Base-by-base conservation (phyloP, 768 basidiomycete genomes). In the Xerocomellus chrysenteron region DNA sequence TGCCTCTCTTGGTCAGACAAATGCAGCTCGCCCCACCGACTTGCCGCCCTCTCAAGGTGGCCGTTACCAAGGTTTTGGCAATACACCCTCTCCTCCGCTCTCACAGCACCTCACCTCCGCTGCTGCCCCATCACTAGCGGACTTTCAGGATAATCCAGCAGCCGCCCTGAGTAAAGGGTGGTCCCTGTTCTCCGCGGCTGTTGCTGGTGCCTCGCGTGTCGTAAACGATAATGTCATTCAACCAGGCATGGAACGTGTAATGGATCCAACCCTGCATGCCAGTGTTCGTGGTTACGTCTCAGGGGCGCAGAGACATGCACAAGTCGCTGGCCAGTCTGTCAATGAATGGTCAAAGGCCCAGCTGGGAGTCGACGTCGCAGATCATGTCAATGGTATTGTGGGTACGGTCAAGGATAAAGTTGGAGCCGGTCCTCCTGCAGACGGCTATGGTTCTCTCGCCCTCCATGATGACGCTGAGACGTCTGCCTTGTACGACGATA, bases 1-100 rank as follows among this genome's bases (percentile, higher is more conserved):
- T 69, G 78, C 92, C n/a, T 74, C 74, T 39, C 81, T 98, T 50
- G 96, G 96, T 2, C 81, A 82, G 54, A 75, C 80, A n/a, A 99
- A 99, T 66, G 89, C 91, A 4, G 69, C 69, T 48, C 84, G 96
- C 28, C 81, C 92, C 10, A 82, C 78, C 4, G 79, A 95, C 69
- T 74, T 98, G 13, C 93, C 93, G 2, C 96, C 96, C 12, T 92
- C 89, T 5, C 94, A 97, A 74, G 96, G 94, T 49, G 96, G 96
- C 30, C 84, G 85, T 50, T 99, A 98, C 73, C 83, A 85, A 56
- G 95, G 97, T 11, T 99, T 99, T 70, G 93, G 95, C 10, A 94
- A 76, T 63, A 88, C 92, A 0, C 88, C 92, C n/a, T 73, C 82
- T 13, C 73, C 81, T 6, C 63, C 75, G 5, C 73, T 63, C 11